Conservation (phyloP, 495 filamentous ascomycete genomes). For the Tuber brumale region DNA sequence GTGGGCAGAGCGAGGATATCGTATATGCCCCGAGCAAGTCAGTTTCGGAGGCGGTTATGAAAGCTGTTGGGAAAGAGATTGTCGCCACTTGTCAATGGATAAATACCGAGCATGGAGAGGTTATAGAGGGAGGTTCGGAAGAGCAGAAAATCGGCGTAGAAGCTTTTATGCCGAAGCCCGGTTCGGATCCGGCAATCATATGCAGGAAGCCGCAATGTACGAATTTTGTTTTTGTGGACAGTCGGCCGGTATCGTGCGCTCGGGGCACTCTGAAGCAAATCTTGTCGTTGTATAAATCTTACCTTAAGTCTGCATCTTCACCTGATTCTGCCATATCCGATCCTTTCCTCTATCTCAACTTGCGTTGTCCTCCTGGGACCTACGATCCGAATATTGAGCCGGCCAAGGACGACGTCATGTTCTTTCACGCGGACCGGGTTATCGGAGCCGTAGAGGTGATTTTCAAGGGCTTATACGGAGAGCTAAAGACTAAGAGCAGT, state of each 20-base stretch:
- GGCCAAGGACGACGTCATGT: constrained; percentile 80
- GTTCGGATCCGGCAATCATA: constrained; percentile 52
- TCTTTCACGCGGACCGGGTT: constrained; percentile 56
- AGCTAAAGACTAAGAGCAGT: constrained; percentile 25
- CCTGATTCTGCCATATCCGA: constrained; percentile 46
- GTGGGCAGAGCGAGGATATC: constrained; percentile 58
- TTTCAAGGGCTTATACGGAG: constrained; percentile 54
- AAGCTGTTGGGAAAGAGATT: constrained; percentile 62
- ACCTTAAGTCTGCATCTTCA: constrained; percentile 47
- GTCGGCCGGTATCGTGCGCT: constrained; percentile 60
- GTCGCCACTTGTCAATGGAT: constrained; percentile 51
- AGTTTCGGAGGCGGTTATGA: constrained; percentile 60
- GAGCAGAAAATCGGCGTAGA: constrained; percentile 44
- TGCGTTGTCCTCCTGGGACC: constrained; percentile 60
- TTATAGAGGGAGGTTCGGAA: constrained; percentile 5
- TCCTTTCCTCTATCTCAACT: constrained; percentile 68
- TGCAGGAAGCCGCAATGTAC: constrained; percentile 50
- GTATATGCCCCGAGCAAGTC: constrained; percentile 61
- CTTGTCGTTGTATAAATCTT: constrained; percentile 53
- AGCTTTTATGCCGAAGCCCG: constrained; percentile 55
- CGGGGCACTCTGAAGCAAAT: constrained; percentile 64
- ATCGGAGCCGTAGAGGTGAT: constrained; percentile 51
- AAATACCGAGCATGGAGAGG: constrained; percentile 22
- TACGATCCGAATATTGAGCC: constrained; percentile 92
- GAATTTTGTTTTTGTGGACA: constrained; percentile 66